Percentiles rank a stretch among this genome's conserved stretches.
Conservation (phyloP, 352 stramenopile species). For the Globisporangium viniferum region DNA sequence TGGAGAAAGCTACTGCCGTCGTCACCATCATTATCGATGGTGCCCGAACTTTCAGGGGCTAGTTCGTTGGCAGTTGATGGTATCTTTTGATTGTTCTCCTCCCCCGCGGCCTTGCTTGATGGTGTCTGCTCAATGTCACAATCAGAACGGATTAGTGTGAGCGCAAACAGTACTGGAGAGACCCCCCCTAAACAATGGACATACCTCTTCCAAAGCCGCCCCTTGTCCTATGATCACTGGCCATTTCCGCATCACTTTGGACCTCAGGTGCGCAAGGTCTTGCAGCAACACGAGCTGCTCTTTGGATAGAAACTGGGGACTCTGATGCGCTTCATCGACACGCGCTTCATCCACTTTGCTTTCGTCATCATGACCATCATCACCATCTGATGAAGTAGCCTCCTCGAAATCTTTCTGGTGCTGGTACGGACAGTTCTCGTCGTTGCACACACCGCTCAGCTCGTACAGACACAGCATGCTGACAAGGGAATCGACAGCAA, state of each 20-base stretch:
- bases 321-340: not conserved
- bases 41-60: not conserved
- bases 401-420: slow-evolving; percentile 57
- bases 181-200: not conserved
- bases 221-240: slow-evolving; percentile 30
- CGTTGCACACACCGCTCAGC: slow-evolving; percentile 72
- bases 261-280: slow-evolving; percentile 38
- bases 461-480: slow-evolving; percentile 76
- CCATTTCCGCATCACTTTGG: slow-evolving; percentile 37
- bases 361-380: slow-evolving; percentile 8
- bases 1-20: slow-evolving; percentile 15
- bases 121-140: not conserved
- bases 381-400: not conserved
- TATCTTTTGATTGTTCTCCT: not conserved
- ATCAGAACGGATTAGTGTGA: not conserved
- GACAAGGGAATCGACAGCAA: not conserved
- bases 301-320: slow-evolving; percentile 5
- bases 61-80: not conserved
- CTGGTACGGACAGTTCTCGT: slow-evolving; percentile 62
- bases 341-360: not conserved
- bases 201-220: not conserved
- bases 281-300: slow-evolving; percentile 35
- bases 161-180: not conserved
- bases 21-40: not conserved
- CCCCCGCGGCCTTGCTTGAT: not conserved